These are phyloP conservation scores for Quillaja saponaria DNA, from an alignment of 306 rosid species.

Conservation along the genomic window DNA sequence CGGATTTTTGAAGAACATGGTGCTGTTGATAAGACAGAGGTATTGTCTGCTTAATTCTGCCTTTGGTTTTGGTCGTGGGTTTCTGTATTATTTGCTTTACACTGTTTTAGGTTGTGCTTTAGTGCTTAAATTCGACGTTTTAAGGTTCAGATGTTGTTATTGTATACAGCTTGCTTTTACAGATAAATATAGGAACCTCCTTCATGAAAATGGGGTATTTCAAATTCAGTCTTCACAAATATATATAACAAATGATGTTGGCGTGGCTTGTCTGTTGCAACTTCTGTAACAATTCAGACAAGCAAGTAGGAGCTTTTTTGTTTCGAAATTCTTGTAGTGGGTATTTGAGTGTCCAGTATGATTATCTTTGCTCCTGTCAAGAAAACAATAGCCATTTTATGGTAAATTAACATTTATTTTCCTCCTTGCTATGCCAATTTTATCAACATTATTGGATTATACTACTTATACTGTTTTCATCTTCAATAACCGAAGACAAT, in stretches of 20 bases:
- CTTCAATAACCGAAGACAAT: too few relatives aligned
- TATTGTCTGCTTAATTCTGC: not conserved
- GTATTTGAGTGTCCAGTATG: constrained; percentile 1
- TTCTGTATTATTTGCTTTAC: too few relatives aligned
- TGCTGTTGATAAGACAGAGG: constrained; percentile 87
- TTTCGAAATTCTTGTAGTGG: constrained; percentile 9
- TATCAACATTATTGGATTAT: too few relatives aligned
- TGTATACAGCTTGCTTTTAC: not conserved
- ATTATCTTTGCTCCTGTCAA: constrained; percentile 5
- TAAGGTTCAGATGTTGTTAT: too few relatives aligned
- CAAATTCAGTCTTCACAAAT: not conserved
- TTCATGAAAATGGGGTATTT: not conserved
- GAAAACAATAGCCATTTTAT: too few relatives aligned
- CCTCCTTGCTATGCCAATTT: too few relatives aligned
- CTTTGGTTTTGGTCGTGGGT: not conserved
- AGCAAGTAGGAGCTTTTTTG: constrained; percentile 5
- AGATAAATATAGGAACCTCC: not conserved
- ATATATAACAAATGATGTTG: not conserved
- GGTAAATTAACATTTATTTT: too few relatives aligned
- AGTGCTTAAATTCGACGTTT: not conserved
- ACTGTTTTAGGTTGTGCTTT: not conserved
- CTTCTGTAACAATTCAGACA: constrained; percentile 4
- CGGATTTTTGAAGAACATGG: constrained; percentile 78
- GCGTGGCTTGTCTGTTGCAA: not conserved
- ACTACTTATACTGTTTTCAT: too few relatives aligned